Percentiles rank a stretch among this genome's conserved stretches.
These are phyloP conservation scores for Dioszegia crocea DNA, from an alignment of 768 basidiomycete genomes.

Conservation along the genomic window DNA sequence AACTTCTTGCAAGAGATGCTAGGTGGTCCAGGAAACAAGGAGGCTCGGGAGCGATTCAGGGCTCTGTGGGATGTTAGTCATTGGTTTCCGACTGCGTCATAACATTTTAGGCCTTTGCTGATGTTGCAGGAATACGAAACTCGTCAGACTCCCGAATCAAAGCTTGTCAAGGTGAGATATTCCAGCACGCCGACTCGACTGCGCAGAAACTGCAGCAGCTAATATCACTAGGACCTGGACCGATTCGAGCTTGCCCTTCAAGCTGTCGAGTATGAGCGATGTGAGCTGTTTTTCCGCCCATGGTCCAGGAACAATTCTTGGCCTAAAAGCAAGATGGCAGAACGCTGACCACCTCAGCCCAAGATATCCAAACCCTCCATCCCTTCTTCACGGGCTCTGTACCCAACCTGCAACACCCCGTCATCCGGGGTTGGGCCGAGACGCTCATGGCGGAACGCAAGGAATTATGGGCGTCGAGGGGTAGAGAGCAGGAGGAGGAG, in stretches of 20 bases:
- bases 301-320: no score
- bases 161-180: constrained; percentile 45
- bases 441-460: constrained; percentile 45
- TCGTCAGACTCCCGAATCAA: constrained; percentile 49
- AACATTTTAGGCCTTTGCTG: background rate
- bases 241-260: constrained; percentile 49
- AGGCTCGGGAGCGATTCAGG: constrained; percentile 45
- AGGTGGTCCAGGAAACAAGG: constrained; percentile 42
- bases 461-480: constrained; percentile 42
- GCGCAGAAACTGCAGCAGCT: background rate
- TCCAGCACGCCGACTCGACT: no score
- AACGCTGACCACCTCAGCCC: constrained; percentile 28
- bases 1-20: constrained; percentile 86
- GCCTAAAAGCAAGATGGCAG: background rate
- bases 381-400: constrained; percentile 45
- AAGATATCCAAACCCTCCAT: constrained; percentile 40
- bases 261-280: constrained; percentile 50
- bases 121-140: constrained; percentile 48
- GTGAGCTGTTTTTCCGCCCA: no score
- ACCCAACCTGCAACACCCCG: constrained; percentile 48
- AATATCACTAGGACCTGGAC: constrained; percentile 41
- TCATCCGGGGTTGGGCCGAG: constrained; percentile 45
- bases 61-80: constrained; percentile 46
- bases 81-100: background rate
- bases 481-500: constrained; percentile 30